Evolutionary conservation across 495 filamentous ascomycete species (phyloP), one percentile per base, ranked within the genome.

Genomic region (Copromyces sp.): DNA sequence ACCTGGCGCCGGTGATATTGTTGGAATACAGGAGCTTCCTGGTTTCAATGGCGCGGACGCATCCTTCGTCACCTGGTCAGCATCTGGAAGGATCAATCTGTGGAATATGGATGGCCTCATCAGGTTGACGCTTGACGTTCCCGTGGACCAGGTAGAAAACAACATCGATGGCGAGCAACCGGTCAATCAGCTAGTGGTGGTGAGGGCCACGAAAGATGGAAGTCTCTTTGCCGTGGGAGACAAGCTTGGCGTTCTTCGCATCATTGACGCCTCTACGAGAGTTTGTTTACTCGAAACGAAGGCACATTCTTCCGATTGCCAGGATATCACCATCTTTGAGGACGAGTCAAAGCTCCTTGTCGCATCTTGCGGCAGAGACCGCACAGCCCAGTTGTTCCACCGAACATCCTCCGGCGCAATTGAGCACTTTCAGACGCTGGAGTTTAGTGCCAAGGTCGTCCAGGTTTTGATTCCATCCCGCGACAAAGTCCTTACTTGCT

Each of bases 51-150:
- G 80, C 8, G 78, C 87, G 2, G 82, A 86, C 11, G 90, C 93
- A 3, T 87, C 90, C 38, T 97, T 98, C 78, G 91, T 93, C 75
- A 97, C 94, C 0, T 98, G 93, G 92, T 93, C 94, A 11, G 87
- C 86, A 68, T 88, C 87, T 72, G 95, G 95, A 5, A 86, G 83
- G 35, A 88, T 98, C 45, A 87, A 92, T 41, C 89, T 95, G 76
- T 99, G 96, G 95, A 85, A 89, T 75, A 80, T 87, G 9, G 87
- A 91, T 16, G 96, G 95, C 45, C 84, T 86, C 59, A 89, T 90
- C 72, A 87, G 83, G 68, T 84, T 84, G 32, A 87, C 88, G n/a
- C 84, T 91, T 70, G 79, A 86, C 14, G 86, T 96, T 39, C 84
- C 89, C 39, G 80, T 98, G 6, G 92, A 95, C 59, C 89, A 94